Conservation (phyloP, 176 grass and related monocot species). For the Luzula sylvatica region DNA sequence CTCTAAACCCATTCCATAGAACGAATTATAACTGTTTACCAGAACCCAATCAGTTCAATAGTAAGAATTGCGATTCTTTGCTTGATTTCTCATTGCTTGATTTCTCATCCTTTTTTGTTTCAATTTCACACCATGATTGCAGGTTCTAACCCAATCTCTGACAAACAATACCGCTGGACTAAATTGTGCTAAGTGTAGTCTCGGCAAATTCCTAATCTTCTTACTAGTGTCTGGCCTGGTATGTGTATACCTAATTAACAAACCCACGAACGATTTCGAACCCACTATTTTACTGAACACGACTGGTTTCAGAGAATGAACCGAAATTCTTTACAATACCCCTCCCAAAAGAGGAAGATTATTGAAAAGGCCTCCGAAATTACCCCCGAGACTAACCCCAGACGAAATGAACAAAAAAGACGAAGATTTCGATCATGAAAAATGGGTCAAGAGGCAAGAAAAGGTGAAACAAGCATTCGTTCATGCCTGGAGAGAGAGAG, state of each 20-base stretch:
- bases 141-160: constrained; percentile 21
- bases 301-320: constrained; percentile 14
- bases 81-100: background rate
- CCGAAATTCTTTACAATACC: constrained; percentile 2
- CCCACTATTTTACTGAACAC: constrained; percentile 33
- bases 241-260: constrained; percentile 46
- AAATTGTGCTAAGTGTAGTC: constrained; percentile 53
- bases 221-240: constrained; percentile 56
- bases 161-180: constrained; percentile 20
- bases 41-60: too few relatives aligned
- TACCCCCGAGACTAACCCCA: constrained; percentile 67
- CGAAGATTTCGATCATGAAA: constrained; percentile 29
- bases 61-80: too few relatives aligned
- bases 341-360: constrained; percentile 35
- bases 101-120: background rate
- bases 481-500: constrained; percentile 69
- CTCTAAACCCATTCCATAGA: background rate
- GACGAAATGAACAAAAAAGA: constrained; percentile 58
- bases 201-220: constrained; percentile 78
- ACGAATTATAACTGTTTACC: background rate
- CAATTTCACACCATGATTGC: background rate
- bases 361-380: constrained; percentile 72
- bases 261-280: constrained; percentile 34
- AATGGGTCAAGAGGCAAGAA: constrained; percentile 58
- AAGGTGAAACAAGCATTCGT: constrained; percentile 92